Evolutionary conservation across 2,329 filamentous ascomycete genomes (phyloP), one percentile per base, ranked within the genome.

Genomic region (Fulvia fulva): DNA sequence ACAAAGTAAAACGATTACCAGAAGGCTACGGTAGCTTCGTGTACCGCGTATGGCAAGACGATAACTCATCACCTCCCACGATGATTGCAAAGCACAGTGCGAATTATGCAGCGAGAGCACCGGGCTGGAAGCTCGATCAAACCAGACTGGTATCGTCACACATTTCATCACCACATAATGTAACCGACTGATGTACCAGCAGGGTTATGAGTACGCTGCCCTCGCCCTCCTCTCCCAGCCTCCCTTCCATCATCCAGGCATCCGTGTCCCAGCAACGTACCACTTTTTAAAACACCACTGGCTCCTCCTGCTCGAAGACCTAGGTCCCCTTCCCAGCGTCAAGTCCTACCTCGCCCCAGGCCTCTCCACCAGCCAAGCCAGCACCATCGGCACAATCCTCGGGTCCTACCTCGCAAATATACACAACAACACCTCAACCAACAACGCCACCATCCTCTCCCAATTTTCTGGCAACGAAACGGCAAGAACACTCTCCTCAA

Each of bases 341-440:
- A 65, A 62, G 51, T 25, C 28, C 16, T 65, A 61, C 59, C 30
- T 62, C n/a, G 25, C 34, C 49, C 41, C 43, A n/a, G 23, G 45
- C 16, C 14, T 50, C 12, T 8, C 21, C 12, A 12, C 34, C 12
- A 25, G 16, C 11, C 11, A 21, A 16, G 34, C 44, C 5, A 26
- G 26, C 19, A 49, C 34, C 9, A 57, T 63, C 12, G 63, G 63
- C 25, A 6, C 9, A 2, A 16, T 30, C 7, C 55, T 63, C 2
- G 61, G 61, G 7, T 9, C n/a, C 4, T 65, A 49, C 37, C 59
- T 65, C 19, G 61, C 61, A 11, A 56, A 57, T 14, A n/a, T 65
- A 19, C 63, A 63, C 51, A 58, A 60, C 25, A 16, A 41, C 12
- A 58, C 61, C n/a, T n/a, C n/a, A 3, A 21, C 46, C 14, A 44